Base-by-base conservation (phyloP, 1,284 basidiomycete genomes). In the Cronartium ribicola region DNA sequence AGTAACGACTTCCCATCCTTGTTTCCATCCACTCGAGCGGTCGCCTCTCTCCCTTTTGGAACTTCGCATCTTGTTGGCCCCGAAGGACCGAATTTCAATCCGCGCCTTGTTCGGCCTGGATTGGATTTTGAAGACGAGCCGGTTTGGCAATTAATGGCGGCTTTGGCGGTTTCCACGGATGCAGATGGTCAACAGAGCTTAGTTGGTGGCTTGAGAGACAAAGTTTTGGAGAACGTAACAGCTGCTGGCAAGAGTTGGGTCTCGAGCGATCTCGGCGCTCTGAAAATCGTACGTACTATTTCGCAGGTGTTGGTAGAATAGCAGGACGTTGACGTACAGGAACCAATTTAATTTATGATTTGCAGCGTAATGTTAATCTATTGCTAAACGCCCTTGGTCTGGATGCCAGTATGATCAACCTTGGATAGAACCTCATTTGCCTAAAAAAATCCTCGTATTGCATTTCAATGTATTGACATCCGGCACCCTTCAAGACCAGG, bases 121-220 rank as follows among this genome's bases (percentile, higher is more conserved):
- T 48, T 67, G 36, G 91, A 94, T 81, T 85, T 87, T 62, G 87
- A 90, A 75, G 95, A 98, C 82, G 91, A 90, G 83, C 91, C 89
- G 20, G 90, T 92, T 20, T 96, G 92, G 92, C 89, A 91, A 81
- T 91, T 95, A 84, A 86, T 94, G 67, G 92, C 92, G 10, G 88
- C 91, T 3, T 84, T 98, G 65, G 94, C 94, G 2, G 85, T 96
- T 65, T 91, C 92, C 77, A 89, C 92, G 11, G 87, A 87, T 62
- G 85, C 88, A 67, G 89, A 92, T 79, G 92, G 98, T 80, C 86
- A 87, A 80, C 89, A 92, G 77, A 84, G 88, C 66, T 86, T 98
- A 55, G 94, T 99, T 22, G 87, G 88, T 51, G 86, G 89, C 61
- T 84, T 98, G 61, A 88, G 94, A 75, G 95, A 97, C 78, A 95